Evolutionary conservation across 140 eudicot species (phyloP).

Genomic region (Flaveria floridana): DNA sequence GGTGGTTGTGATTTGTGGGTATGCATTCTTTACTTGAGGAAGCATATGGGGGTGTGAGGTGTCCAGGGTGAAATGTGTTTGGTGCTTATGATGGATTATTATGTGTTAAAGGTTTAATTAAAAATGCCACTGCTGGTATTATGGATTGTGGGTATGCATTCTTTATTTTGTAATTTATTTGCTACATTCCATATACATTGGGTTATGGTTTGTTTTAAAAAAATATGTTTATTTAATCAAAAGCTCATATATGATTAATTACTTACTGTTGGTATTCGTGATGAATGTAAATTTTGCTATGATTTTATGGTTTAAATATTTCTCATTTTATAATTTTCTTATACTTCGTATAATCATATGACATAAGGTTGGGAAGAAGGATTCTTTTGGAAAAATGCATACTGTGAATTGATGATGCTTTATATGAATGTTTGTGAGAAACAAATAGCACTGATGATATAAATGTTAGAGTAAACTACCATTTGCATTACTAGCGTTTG

Average conservation of each 20-base stretch:
- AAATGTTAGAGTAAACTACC: too few species aligned
- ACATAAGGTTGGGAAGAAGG: too few species aligned
- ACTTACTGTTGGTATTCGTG: neutral
- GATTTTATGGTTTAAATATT: neutral
- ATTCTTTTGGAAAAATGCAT: too few species aligned
- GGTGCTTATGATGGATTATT: constrained; percentile 25
- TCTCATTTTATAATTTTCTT: too few species aligned
- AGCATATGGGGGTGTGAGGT: constrained; percentile 27
- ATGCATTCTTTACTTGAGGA: constrained; percentile 41
- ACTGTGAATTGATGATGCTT: too few species aligned
- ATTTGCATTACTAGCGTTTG: too few species aligned
- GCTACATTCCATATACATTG: neutral
- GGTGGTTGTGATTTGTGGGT: constrained; percentile 24
- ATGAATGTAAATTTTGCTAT: neutral
- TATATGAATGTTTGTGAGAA: too few species aligned
- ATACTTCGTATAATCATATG: too few species aligned
- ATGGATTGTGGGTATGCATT: neutral
- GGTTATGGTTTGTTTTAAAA: neutral
- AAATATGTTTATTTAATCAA: too few species aligned
- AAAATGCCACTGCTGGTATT: constrained; percentile 24
- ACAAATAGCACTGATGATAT: too few species aligned
- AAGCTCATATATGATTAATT: neutral
- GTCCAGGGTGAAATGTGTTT: constrained; percentile 29
- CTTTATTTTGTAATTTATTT: constrained; percentile 7
- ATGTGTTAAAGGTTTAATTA: constrained; percentile 26